Conservation (phyloP, 2,329 filamentous ascomycete genomes). For the Cladosporium sp. region DNA sequence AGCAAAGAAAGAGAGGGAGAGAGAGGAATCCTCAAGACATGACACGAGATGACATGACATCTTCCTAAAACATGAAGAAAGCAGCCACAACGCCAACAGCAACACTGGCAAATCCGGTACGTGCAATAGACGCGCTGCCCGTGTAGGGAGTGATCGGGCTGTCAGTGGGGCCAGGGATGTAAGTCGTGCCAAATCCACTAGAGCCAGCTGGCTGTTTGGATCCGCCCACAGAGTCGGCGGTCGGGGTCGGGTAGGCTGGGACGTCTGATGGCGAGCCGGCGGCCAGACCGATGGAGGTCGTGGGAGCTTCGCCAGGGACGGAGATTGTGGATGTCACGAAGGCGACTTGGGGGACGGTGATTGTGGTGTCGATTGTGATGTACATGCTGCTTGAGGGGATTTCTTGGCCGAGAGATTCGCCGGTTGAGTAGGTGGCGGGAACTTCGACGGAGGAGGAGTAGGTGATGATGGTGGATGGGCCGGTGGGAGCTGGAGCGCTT, state of each 20-base stretch:
- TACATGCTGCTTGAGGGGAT: conserved; percentile 29
- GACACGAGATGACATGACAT: no score
- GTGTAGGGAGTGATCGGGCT: conserved; percentile 20
- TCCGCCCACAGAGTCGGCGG: conserved; percentile 13
- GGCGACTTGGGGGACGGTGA: conserved; percentile 44
- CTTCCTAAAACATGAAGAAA: conserved; percentile 21
- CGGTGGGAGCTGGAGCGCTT: conserved; percentile 18
- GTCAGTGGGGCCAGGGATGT: conserved; percentile 14
- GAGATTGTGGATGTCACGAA: conserved; percentile 37
- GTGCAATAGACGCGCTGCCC: conserved; percentile 20
- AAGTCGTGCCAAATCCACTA: conserved; percentile 18
- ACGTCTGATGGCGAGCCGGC: conserved; percentile 32
- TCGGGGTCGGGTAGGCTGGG: conserved; percentile 24
- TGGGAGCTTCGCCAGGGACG: conserved; percentile 25
- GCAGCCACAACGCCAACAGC: conserved; percentile 21
- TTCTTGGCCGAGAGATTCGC: conserved; percentile 28
- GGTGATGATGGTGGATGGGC: conserved; percentile 38
- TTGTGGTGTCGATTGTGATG: conserved; percentile 33
- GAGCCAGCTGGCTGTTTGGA: not conserved
- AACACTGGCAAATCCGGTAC: conserved; percentile 17
- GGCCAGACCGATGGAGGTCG: conserved; percentile 30
- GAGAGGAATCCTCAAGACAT: not conserved
- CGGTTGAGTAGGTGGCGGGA: conserved; percentile 34
- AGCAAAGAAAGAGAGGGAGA: not conserved
- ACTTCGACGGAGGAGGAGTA: conserved; percentile 34